Conservation (phyloP, 2,329 filamentous ascomycete genomes). For the Dothistroma pini region DNA sequence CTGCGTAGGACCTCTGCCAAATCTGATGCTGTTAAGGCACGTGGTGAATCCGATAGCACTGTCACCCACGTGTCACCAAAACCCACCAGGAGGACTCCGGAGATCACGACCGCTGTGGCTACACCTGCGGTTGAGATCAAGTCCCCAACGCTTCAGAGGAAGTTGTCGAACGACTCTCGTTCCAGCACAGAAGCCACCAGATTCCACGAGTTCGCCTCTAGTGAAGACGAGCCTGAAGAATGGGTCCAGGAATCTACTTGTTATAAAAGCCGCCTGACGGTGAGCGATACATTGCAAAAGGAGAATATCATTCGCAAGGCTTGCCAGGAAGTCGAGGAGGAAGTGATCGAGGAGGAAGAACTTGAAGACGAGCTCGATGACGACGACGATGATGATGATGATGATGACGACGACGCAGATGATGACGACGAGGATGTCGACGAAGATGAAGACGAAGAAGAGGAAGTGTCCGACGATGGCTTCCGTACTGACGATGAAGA, state of each 20-base stretch:
- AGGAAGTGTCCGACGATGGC: slow-evolving; percentile 56
- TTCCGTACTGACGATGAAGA: slow-evolving; percentile 79
- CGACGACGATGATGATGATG: slow-evolving; percentile 45
- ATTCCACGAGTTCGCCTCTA: slow-evolving; percentile 92
- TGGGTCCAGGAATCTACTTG: slow-evolving; percentile 75
- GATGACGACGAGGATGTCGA: slow-evolving; percentile 56
- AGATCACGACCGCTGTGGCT: slow-evolving; percentile 16
- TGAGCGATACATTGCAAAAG: slow-evolving; percentile 84
- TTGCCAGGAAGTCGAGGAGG: slow-evolving; percentile 86
- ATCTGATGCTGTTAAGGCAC: slow-evolving; percentile 25
- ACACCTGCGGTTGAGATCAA: slow-evolving; percentile 18
- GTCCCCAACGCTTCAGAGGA: slow-evolving; percentile 33
- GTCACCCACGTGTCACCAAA: slow-evolving; percentile 48
- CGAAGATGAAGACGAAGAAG: slow-evolving; percentile 59
- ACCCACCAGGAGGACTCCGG: slow-evolving; percentile 39
- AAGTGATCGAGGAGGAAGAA: slow-evolving; percentile 67
- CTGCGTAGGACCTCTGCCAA: slow-evolving; percentile 19
- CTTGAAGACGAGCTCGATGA: slow-evolving; percentile 38
- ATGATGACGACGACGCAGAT: slow-evolving; percentile 55
- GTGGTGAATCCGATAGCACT: slow-evolving; percentile 50
- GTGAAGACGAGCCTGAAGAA: slow-evolving; percentile 76
- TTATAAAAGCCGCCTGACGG: slow-evolving; percentile 69
- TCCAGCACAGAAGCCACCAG: slow-evolving; percentile 53
- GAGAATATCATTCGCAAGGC: slow-evolving; percentile 84
- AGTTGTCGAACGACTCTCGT: slow-evolving; percentile 28